Evolutionary conservation across 108 stramenopile species (phyloP).

Genomic region (Licmophora abbreviata): DNA sequence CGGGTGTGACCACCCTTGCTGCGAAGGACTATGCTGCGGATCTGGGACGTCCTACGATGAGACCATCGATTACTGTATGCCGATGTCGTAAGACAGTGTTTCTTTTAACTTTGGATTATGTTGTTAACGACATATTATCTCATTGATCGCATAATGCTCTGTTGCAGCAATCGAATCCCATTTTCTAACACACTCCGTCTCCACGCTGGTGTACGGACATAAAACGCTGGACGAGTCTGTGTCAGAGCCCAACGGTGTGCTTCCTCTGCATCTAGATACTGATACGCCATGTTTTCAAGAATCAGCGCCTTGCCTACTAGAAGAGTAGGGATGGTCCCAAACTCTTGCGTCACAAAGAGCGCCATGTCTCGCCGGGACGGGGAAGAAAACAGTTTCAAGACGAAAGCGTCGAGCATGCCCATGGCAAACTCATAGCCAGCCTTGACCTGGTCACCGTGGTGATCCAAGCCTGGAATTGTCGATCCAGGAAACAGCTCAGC

Average conservation of each 20-base stretch:
- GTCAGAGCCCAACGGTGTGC: slow-evolving; percentile 8
- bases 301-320: slow-evolving; percentile 52
- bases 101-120: too few relatives aligned
- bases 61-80: too few relatives aligned
- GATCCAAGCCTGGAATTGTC: background rate
- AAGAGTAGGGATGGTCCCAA: slow-evolving; percentile 58
- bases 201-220: slow-evolving; percentile 38
- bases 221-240: slow-evolving; percentile 29
- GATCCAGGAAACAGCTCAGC: slow-evolving; percentile 9
- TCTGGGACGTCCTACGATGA: too few relatives aligned
- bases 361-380: slow-evolving; percentile 8
- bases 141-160: slow-evolving; percentile 16
- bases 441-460: slow-evolving; percentile 14
- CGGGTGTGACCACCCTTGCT: too few relatives aligned
- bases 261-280: slow-evolving; percentile 10
- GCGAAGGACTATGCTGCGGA: too few relatives aligned
- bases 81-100: too few relatives aligned
- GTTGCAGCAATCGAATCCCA: slow-evolving; percentile 21
- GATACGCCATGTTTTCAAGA: slow-evolving; percentile 60
- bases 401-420: slow-evolving; percentile 23
- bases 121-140: too few relatives aligned
- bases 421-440: slow-evolving; percentile 35
- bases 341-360: slow-evolving; percentile 52
- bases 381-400: slow-evolving; percentile 12
- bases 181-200: slow-evolving; percentile 21